Evolutionary conservation across 1,284 basidiomycete species (phyloP).

Genomic region (Pascua sp.): DNA sequence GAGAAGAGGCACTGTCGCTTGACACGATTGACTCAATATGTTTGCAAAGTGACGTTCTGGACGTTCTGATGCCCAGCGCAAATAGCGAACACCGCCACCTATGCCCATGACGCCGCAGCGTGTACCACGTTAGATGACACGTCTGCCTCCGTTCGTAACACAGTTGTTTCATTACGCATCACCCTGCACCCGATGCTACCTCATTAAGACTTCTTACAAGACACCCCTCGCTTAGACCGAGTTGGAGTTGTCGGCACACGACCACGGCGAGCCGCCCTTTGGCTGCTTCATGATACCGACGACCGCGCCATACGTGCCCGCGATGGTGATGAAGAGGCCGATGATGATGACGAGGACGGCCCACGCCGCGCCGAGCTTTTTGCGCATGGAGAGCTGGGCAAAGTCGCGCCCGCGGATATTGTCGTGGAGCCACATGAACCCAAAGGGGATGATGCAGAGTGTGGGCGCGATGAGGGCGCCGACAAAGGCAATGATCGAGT

Average conservation of each 20-base stretch:
- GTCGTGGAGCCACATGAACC: conserved; percentile 34
- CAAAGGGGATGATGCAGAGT: conserved; percentile 29
- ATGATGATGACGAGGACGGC: conserved; percentile 22
- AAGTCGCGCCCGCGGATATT: conserved; percentile 13
- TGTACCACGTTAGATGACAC: too few species aligned
- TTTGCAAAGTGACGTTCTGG: too few species aligned
- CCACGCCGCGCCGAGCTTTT: conserved; percentile 9
- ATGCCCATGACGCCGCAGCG: too few species aligned
- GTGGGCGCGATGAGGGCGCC: conserved; percentile 36
- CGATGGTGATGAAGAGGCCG: conserved; percentile 29
- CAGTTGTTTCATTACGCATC: too few species aligned
- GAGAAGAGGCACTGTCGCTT: too few species aligned
- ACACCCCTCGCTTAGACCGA: conserved; percentile 6
- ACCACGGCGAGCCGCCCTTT: conserved; percentile 29
- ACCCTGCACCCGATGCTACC: too few species aligned
- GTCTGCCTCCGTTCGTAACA: too few species aligned
- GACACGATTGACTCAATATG: too few species aligned
- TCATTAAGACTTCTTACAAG: too few species aligned
- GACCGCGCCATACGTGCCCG: conserved; percentile 37
- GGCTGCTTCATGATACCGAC: conserved; percentile 26
- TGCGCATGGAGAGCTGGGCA: background rate
- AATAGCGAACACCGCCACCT: too few species aligned
- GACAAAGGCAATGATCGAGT: conserved; percentile 32
- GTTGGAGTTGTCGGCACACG: conserved; percentile 37
- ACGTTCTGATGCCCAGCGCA: too few species aligned